Base-by-base conservation (phyloP, 495 filamentous ascomycete species). In the Bathelium albidoporum region DNA sequence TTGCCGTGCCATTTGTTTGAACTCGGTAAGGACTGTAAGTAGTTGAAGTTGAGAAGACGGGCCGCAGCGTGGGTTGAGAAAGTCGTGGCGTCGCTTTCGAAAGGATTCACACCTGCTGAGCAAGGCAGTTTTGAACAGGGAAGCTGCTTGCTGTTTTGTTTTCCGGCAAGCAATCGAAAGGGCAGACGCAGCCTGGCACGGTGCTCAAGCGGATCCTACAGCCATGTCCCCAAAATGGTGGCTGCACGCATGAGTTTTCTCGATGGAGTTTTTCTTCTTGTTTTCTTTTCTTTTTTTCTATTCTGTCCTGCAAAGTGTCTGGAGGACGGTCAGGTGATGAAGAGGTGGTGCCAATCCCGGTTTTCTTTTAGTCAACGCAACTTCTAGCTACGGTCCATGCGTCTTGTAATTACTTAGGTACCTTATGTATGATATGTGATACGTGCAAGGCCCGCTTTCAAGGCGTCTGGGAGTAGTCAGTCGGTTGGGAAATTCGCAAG, bases 1-100 rank as follows among this genome's bases (percentile, higher is more conserved):
- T 77, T 90, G 87, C 68, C 81, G 75, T 44, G 82, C 78, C 58
- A 79, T 78, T 75, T 77, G 75, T n/a, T 39, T 76, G 24, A 11
- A 26, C 24, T 29, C 49, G 49, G 49, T 55, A 55, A 55, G 24
- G 49, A 55, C 49, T 55, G 49, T 55, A 29, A 28, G 20, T 55
- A 55, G 2, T 55, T 55, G 49, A 16, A 55, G 22, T 55, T 28
- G 29, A 29, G 49, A 49, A n/a, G n/a, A 49, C 12, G 16, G 49
- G 10, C 29, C 5, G 22, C 7, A 49, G 24, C 26, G 16, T 55
- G 16, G 0, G 24, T 16, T 20, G 22, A 7, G 24, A 28, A 49
- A 20, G 5, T 41, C 36, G 16, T 3, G n/a, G 18, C 18, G 18
- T 49, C 10, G 10, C n/a, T 20, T 18, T 49, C 10, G n/a, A 49